A percentile compares a stretch with the other conserved stretches of the same genome.
These are phyloP conservation scores for Apiospora saccharicola DNA, from an alignment of 2,329 filamentous ascomycete genomes.

Conservation along the genomic window DNA sequence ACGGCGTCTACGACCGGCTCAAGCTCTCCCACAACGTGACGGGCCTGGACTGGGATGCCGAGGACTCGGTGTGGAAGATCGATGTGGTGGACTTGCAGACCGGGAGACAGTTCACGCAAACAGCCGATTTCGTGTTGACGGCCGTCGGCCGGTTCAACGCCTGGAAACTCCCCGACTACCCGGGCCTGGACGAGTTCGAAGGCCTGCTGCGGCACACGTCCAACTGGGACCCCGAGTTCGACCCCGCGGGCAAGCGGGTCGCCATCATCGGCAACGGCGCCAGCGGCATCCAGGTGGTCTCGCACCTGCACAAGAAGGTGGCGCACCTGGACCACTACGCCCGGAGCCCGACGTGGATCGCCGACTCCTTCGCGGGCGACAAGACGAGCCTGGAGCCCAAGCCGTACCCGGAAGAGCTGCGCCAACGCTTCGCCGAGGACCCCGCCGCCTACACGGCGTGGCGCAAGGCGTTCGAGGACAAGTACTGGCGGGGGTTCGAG, in stretches of 20 bases:
- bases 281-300: conserved; percentile 64
- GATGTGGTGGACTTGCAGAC: conserved; percentile 50
- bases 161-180: conserved; percentile 68
- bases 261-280: conserved; percentile 71
- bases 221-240: conserved; percentile 62
- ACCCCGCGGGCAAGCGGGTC: conserved; percentile 57
- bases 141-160: conserved; percentile 72
- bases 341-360: conserved; percentile 72
- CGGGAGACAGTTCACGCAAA: conserved; percentile 48
- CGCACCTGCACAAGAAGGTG: conserved; percentile 59
- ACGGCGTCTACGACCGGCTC: conserved; percentile 68
- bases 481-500: conserved; percentile 67
- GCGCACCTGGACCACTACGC: conserved; percentile 68
- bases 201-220: conserved; percentile 67
- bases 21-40: conserved; percentile 64
- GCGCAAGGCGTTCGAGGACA: conserved; percentile 63
- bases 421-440: conserved; percentile 61
- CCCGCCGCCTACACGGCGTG: conserved; percentile 67
- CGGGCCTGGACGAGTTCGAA: conserved; percentile 61
- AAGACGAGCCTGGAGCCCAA: conserved; percentile 64
- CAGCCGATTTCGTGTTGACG: conserved; percentile 67
- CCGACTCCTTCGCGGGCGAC: conserved; percentile 65
- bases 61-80: conserved; percentile 62
- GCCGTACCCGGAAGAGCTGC: conserved; percentile 59
- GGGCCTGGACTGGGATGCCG: conserved; percentile 62